phyloP scores from a whole-genome alignment of 176 grass and related monocot species.

The Oryza nivara region DNA sequence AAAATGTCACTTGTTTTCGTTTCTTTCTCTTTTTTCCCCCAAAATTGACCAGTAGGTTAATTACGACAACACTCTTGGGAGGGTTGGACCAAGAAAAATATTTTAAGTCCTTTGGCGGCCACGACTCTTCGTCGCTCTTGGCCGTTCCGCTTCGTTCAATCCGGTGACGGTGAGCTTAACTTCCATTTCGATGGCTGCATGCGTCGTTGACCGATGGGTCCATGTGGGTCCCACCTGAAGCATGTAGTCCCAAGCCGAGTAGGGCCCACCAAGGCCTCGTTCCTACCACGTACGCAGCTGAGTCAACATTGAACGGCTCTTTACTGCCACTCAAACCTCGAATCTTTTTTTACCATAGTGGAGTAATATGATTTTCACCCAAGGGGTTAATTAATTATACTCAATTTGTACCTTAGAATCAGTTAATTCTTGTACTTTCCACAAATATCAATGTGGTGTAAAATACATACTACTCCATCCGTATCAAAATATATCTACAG shows the following conservation, averaged over 20 bases:
- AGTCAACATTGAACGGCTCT: background rate
- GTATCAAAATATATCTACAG: no score
- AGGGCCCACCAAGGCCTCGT: background rate
- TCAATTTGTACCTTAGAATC: no score
- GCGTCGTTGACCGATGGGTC: constrained; percentile 25
- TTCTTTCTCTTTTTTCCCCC: background rate
- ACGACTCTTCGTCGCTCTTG: background rate
- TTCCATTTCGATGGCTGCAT: constrained; percentile 37
- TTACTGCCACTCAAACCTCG: background rate
- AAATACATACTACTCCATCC: no score
- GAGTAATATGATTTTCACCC: no score
- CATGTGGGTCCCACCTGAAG: background rate
- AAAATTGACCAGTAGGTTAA: background rate
- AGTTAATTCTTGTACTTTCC: no score
- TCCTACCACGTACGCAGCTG: background rate
- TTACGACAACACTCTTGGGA: background rate
- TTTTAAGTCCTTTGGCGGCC: background rate
- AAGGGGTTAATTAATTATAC: no score
- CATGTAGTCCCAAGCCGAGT: background rate
- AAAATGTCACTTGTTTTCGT: no score
- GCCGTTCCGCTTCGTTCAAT: background rate
- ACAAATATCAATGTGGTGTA: no score
- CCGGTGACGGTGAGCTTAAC: background rate
- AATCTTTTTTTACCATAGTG: no score
- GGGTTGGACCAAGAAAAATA: background rate